A percentile compares a stretch with the other conserved stretches of the same genome.
Evolutionary conservation across 768 basidiomycete genomes (phyloP).

Genomic region (Lactarius indigo): DNA sequence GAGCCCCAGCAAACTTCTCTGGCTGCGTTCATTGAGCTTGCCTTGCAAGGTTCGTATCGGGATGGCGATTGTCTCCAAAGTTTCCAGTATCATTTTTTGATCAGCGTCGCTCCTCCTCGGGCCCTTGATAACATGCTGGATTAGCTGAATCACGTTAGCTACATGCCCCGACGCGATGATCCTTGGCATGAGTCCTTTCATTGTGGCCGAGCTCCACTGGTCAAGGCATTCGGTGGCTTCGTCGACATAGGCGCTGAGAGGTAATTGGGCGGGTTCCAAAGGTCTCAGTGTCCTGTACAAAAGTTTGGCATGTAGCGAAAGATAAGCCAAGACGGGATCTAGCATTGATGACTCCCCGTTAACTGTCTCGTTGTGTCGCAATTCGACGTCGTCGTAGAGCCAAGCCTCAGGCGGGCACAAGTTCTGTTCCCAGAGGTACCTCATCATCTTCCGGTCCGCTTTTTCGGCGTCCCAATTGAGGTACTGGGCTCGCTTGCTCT

Average conservation of each 20-base stretch:
- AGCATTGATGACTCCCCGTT: not conserved
- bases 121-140: not conserved
- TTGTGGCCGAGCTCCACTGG: not conserved
- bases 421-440: slow-evolving; percentile 1
- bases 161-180: slow-evolving; percentile 9
- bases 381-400: not conserved
- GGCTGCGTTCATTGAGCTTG: not conserved
- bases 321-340: not conserved
- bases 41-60: not conserved
- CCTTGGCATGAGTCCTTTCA: not conserved
- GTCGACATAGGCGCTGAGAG: not conserved
- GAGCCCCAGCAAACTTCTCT: not conserved
- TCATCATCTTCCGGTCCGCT: not conserved
- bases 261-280: not conserved
- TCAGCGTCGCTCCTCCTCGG: not conserved
- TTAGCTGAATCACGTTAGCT: slow-evolving; percentile 4
- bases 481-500: not conserved
- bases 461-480: not conserved
- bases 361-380: not conserved
- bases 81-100: not conserved
- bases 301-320: not conserved
- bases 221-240: slow-evolving; percentile 5
- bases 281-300: not conserved
- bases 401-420: not conserved
- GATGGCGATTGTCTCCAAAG: not conserved